Evolutionary conservation across 495 filamentous ascomycete species (phyloP).

Genomic region (Daldinia vernicosa): DNA sequence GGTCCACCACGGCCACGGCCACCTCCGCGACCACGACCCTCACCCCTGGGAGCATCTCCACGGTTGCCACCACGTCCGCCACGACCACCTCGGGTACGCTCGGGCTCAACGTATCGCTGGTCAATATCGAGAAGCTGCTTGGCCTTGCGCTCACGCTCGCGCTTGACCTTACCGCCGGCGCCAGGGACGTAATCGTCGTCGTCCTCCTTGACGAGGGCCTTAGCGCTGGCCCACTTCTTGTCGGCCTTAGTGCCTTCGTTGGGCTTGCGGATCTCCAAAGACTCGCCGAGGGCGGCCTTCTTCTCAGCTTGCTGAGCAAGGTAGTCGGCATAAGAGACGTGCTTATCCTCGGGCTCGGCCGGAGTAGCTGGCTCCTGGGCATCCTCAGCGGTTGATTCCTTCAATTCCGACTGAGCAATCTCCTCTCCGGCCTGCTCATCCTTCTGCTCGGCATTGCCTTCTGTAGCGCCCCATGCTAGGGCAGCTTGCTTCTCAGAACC

Average conservation of each 20-base stretch:
- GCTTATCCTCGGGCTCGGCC: conserved; percentile 83
- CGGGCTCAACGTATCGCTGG: conserved; percentile 74
- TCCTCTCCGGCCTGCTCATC: conserved; percentile 89
- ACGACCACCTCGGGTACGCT: conserved; percentile 63
- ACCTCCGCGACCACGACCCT: conserved; percentile 59
- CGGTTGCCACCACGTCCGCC: conserved; percentile 63
- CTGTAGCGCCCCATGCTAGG: conserved; percentile 86
- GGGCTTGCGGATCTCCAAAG: conserved; percentile 77
- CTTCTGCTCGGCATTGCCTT: conserved; percentile 80
- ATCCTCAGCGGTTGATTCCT: conserved; percentile 63
- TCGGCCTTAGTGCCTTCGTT: conserved; percentile 87
- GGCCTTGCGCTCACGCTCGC: conserved; percentile 88
- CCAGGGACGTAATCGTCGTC: conserved; percentile 81
- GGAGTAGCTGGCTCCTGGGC: conserved; percentile 51
- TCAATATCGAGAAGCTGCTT: conserved; percentile 92
- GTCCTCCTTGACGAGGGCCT: conserved; percentile 75
- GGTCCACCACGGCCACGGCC: conserved; percentile 57
- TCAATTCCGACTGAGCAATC: conserved; percentile 84
- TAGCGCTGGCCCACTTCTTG: conserved; percentile 92
- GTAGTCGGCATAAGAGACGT: conserved; percentile 87
- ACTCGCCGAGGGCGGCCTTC: conserved; percentile 73
- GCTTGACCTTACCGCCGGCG: conserved; percentile 80
- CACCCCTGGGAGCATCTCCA: conserved; percentile 59
- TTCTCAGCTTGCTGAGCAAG: conserved; percentile 86
- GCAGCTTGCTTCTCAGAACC: conserved; percentile 93